Conservation (phyloP, 225 moss, liverwort and hornwort genomes). For the Asterella californica region DNA sequence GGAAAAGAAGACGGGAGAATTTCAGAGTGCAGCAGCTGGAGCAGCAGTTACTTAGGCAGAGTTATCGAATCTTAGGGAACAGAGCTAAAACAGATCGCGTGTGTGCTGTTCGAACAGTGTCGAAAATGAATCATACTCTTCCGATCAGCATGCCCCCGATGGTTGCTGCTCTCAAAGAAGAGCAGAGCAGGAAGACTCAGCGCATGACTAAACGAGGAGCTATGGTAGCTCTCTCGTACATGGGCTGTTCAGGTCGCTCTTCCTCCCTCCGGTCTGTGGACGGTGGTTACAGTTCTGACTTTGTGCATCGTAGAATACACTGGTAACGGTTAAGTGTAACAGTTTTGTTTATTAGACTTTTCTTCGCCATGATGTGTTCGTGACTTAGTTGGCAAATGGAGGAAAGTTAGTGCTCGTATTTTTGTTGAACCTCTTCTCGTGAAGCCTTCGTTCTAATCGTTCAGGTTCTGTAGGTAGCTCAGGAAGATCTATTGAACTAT, state of each 20-base stretch:
- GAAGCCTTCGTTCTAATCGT: too few species aligned
- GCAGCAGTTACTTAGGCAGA: not conserved
- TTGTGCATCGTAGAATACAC: too few species aligned
- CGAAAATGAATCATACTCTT: conserved; percentile 35
- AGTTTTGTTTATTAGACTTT: not conserved
- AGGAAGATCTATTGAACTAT: not conserved
- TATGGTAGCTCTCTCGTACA: conserved; percentile 79
- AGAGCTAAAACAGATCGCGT: not conserved
- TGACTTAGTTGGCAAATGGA: too few species aligned
- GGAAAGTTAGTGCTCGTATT: too few species aligned
- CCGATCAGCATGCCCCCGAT: conserved; percentile 53
- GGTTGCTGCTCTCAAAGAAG: conserved; percentile 28
- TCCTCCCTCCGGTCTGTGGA: not conserved
- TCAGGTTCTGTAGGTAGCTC: too few species aligned
- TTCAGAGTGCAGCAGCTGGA: not conserved
- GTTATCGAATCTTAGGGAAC: not conserved
- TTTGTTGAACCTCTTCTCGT: too few species aligned
- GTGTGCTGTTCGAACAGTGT: conserved; percentile 1
- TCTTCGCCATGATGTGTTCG: not conserved
- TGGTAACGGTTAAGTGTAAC: too few species aligned
- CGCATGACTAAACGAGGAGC: conserved; percentile 70
- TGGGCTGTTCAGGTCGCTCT: conserved; percentile 73
- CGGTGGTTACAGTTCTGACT: not conserved
- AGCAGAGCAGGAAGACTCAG: conserved; percentile 40
- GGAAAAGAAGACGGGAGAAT: not conserved